A percentile compares a stretch with the other conserved stretches of the same genome.
Evolutionary conservation across 345 rosid genomes (phyloP).

Genomic region (Eucalyptus melliodora): DNA sequence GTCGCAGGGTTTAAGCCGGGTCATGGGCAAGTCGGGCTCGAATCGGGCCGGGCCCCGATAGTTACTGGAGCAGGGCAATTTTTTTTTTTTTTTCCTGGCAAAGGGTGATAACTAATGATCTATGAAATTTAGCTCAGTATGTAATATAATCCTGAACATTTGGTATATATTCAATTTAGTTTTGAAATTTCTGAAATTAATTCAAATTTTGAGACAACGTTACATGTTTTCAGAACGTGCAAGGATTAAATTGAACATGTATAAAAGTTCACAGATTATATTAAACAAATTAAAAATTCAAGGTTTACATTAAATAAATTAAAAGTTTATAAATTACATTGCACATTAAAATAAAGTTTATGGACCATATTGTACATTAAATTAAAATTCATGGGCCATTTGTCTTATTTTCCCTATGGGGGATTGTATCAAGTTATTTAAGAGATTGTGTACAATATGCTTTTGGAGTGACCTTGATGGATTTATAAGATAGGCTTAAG

Average conservation of each 20-base stretch:
- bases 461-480: background rate
- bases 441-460: background rate
- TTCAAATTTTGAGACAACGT: too few species aligned
- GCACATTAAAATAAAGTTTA: rapidly evolving
- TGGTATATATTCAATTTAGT: too few species aligned
- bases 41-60: background rate
- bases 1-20: background rate
- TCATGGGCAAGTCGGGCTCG: background rate
- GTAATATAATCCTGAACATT: too few species aligned
- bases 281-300: too few species aligned
- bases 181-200: rapidly evolving
- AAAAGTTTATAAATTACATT: rapidly evolving
- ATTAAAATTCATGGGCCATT: background rate
- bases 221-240: rapidly evolving
- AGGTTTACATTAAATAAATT: too few species aligned
- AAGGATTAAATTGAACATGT: rapidly evolving
- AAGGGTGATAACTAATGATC: too few species aligned
- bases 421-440: background rate
- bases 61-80: background rate
- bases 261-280: rapidly evolving
- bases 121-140: rapidly evolving
- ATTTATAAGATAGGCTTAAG: too few species aligned
- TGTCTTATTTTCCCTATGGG: rapidly evolving
- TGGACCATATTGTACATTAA: rapidly evolving
- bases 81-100: too few species aligned